phyloP scores from a whole-genome alignment of 2,329 filamentous ascomycete genomes.

The Stachybotrys echinatus region DNA sequence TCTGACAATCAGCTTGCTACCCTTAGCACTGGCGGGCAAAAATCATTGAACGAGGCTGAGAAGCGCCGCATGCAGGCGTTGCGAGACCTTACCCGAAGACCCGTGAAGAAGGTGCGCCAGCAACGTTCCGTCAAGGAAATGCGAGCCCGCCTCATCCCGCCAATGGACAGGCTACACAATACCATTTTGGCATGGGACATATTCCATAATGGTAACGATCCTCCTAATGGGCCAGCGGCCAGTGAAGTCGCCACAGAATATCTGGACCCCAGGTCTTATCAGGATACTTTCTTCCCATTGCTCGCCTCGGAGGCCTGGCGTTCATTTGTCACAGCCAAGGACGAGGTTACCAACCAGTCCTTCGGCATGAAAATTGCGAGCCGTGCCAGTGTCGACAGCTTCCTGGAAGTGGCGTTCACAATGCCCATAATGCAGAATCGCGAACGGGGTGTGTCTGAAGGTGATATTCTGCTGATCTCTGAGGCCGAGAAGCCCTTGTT shows the following conservation, averaged over 20 bases:
- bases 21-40: constrained; percentile 41
- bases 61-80: constrained; percentile 39
- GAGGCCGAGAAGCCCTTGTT: constrained; percentile 65
- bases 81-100: constrained; percentile 56
- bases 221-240: constrained; percentile 71
- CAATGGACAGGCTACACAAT: constrained; percentile 78
- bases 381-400: constrained; percentile 85
- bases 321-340: constrained; percentile 82
- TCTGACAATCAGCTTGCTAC: constrained; percentile 47
- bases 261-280: constrained; percentile 70
- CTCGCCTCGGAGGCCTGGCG: constrained; percentile 94
- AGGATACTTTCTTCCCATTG: constrained; percentile 83
- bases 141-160: constrained; percentile 84
- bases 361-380: constrained; percentile 87
- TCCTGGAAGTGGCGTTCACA: constrained; percentile 83
- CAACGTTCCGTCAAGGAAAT: constrained; percentile 86
- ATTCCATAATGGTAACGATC: constrained; percentile 82
- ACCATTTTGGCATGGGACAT: constrained; percentile 92
- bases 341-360: constrained; percentile 73
- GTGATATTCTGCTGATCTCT: constrained; percentile 85
- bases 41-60: constrained; percentile 44
- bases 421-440: constrained; percentile 67
- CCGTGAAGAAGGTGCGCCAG: constrained; percentile 78
- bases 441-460: constrained; percentile 70
- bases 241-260: constrained; percentile 75